Percentiles rank a stretch among this genome's conserved stretches.
These are phyloP conservation scores for Tetrapyrgos nigripes DNA, from an alignment of 1,284 basidiomycete species.

Conservation along the genomic window DNA sequence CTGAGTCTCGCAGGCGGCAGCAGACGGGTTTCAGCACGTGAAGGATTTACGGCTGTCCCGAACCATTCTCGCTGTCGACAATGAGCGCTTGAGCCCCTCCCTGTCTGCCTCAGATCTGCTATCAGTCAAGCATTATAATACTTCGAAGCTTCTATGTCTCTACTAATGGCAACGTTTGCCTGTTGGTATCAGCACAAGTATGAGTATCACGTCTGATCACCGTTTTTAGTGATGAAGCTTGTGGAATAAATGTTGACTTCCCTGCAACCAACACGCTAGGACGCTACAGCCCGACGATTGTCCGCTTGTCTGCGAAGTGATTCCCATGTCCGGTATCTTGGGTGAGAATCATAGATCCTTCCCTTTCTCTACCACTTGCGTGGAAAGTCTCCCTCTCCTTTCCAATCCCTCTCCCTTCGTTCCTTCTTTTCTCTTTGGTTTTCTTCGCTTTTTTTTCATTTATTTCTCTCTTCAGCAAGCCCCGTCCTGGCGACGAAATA, in stretches of 20 bases:
- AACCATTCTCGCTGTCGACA: no score
- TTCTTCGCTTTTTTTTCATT: not conserved
- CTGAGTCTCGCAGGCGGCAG: no score
- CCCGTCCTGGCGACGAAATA: not conserved
- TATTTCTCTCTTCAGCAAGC: not conserved
- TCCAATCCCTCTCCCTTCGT: not conserved
- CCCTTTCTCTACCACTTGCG: not conserved
- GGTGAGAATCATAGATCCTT: not conserved
- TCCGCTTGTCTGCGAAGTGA: not conserved
- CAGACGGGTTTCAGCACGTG: no score
- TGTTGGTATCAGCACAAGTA: no score
- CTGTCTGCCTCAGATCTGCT: no score
- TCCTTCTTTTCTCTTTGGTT: not conserved
- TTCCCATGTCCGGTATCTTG: not conserved
- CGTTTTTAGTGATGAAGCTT: not conserved
- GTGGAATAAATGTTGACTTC: not conserved
- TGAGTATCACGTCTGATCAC: no score
- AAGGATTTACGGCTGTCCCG: no score
- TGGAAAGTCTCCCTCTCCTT: not conserved
- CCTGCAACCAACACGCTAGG: not conserved
- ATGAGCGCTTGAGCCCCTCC: no score
- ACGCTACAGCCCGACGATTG: not conserved
- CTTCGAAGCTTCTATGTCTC: no score
- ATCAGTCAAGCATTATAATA: no score
- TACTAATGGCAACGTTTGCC: no score